A percentile compares a stretch with the other conserved stretches of the same genome.
Conservation (phyloP, 169 alveolate species). For the Eimeria tenella region DNA sequence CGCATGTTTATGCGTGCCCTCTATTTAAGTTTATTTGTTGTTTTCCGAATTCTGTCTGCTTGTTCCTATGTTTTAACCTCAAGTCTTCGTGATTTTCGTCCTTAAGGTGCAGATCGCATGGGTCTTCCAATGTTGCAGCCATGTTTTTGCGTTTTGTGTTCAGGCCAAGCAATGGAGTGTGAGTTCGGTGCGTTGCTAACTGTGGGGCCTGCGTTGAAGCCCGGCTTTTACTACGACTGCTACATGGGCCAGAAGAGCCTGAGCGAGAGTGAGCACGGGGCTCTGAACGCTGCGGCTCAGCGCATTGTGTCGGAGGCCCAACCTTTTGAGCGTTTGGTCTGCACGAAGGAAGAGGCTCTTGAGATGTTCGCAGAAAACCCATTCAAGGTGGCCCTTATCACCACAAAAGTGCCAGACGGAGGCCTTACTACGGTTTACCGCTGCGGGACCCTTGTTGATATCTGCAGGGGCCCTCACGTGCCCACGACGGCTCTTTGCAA, state of each 20-base stretch:
- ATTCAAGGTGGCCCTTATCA: conserved; percentile 97
- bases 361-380: conserved; percentile 98
- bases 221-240: conserved; percentile 99
- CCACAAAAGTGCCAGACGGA: conserved; percentile 96
- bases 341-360: conserved; percentile 98
- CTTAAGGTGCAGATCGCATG: not conserved
- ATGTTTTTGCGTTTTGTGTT: not conserved
- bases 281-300: conserved; percentile 87
- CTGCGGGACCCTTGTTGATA: conserved; percentile 98
- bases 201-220: conserved; percentile 97
- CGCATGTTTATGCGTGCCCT: not conserved
- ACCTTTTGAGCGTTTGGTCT: conserved; percentile 95
- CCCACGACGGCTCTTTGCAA: conserved; percentile 93
- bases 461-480: conserved; percentile 99
- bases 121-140: not conserved
- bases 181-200: conserved; percentile 97
- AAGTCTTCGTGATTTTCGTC: not conserved
- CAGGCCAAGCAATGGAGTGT: conserved; percentile 96
- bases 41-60: not conserved
- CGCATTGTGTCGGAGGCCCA: conserved; percentile 91
- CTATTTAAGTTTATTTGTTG: not conserved
- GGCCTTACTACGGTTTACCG: conserved; percentile 97
- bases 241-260: conserved; percentile 92
- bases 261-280: conserved; percentile 60
- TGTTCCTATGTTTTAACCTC: not conserved